Base-by-base conservation (phyloP, 208 protist species). In the Leishmania turanica region DNA sequence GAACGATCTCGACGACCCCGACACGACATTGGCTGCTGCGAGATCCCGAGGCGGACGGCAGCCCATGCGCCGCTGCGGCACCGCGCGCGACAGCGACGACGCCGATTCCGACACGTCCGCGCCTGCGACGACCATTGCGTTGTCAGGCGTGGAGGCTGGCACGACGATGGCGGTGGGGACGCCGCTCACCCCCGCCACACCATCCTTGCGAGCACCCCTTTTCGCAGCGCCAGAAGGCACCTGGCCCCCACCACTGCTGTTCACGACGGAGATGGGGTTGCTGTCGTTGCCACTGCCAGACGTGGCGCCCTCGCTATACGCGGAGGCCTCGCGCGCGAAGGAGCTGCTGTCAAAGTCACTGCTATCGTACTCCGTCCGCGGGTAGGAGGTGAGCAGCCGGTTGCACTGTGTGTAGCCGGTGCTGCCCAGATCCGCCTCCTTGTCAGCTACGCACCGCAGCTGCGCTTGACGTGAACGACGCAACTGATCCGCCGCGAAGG, bases 401-500 rank as follows among this genome's bases (percentile, higher is more conserved):
- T 81, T 27, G 51, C 54, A 13, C 1, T 27, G 60, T 19, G 60
- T 58, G 62, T 60, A 49, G 53, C 73, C 64, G 72, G 54, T 85
- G 74, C 40, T 68, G 58, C 58, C 42, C 5, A 17, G 24, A 45
- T 72, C 62, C 58, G 37, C 49, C 34, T 79, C 75, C 72, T 85
- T 64, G 45, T 68, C 56, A 31, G 77, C 75, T 0, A 75, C 65
- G 54, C 73, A 49, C 69, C 79, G 74, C 56, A 74, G 80, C 60
- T 84, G 79, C 2, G 77, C 78, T 58, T 80, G 66, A 3, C 80
- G 86, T 1, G 78, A 54, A 34, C 80, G 81, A 4, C 75, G 75
- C 78, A 90, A 54, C 56, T 86, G 87, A n/a, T 88, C 76, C 42
- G 79, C 62, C 40, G 88, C 88, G 70, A 84, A 31, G 13, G 42